Evolutionary conservation across 352 stramenopile genomes (phyloP).

Genomic region (Pythium apleroticum): DNA sequence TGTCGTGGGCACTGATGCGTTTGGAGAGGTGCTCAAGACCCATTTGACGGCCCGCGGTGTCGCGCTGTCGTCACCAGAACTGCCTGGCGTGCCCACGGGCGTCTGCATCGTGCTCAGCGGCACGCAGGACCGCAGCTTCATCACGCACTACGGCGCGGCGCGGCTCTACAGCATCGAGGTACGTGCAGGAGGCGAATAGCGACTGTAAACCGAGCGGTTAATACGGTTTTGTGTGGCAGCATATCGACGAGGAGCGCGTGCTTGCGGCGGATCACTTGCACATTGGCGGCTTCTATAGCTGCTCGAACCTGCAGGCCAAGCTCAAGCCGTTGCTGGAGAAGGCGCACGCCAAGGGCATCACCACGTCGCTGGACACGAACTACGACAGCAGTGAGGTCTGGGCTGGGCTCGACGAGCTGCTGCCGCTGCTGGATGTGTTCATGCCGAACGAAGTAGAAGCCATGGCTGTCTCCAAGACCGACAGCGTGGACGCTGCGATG

Average conservation of each 20-base stretch:
- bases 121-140: slow-evolving; percentile 73
- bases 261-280: slow-evolving; percentile 66
- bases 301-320: slow-evolving; percentile 54
- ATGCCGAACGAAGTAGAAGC: slow-evolving; percentile 84
- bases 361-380: slow-evolving; percentile 82
- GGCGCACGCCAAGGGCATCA: slow-evolving; percentile 61
- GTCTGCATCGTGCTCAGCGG: slow-evolving; percentile 82
- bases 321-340: slow-evolving; percentile 57
- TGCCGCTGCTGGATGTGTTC: slow-evolving; percentile 78
- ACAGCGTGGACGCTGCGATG: slow-evolving; percentile 55
- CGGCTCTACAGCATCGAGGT: slow-evolving; percentile 65
- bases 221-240: slow-evolving; percentile 34
- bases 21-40: slow-evolving; percentile 29
- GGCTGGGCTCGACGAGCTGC: slow-evolving; percentile 53
- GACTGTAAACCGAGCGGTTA: too few relatives aligned
- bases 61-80: slow-evolving; percentile 40
- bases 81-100: slow-evolving; percentile 49
- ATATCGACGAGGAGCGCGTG: slow-evolving; percentile 62
- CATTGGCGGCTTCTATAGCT: slow-evolving; percentile 85
- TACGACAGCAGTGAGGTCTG: slow-evolving; percentile 76
- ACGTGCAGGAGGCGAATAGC: slow-evolving; percentile 3
- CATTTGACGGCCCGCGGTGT: slow-evolving; percentile 44
- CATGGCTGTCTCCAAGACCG: slow-evolving; percentile 53
- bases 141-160: slow-evolving; percentile 78
- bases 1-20: slow-evolving; percentile 42